A percentile compares a stretch with the other conserved stretches of the same genome.
phyloP scores from a whole-genome alignment of 371 early-diverging fungal species.

The Apophysomyces elegans region DNA sequence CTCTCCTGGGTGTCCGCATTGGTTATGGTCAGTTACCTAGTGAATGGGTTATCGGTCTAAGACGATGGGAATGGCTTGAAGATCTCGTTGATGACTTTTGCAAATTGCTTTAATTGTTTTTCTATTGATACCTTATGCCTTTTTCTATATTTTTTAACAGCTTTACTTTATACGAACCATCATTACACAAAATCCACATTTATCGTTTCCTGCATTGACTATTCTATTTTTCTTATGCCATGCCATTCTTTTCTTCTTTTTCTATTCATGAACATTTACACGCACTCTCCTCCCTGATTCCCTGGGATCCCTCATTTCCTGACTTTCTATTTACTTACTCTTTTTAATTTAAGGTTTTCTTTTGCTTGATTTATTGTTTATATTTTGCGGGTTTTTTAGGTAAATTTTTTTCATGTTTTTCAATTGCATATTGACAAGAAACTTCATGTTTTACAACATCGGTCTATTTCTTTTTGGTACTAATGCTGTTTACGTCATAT shows the following conservation, averaged over 20 bases:
- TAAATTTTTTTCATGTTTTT: neutral
- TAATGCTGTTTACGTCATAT: too few relatives aligned
- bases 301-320: too few relatives aligned
- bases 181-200: neutral
- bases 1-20: slow-evolving; percentile 63
- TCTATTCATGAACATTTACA: neutral
- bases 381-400: neutral
- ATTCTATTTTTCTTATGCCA: neutral
- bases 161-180: neutral
- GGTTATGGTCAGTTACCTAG: slow-evolving; percentile 56
- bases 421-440: too few relatives aligned
- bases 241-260: neutral
- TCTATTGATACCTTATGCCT: slow-evolving; percentile 3
- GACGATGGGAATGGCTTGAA: slow-evolving; percentile 58
- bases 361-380: slow-evolving; percentile 11
- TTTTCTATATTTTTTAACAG: neutral
- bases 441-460: too few relatives aligned
- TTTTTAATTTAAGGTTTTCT: slow-evolving; percentile 1
- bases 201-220: neutral
- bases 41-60: slow-evolving; percentile 60
- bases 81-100: slow-evolving; percentile 53
- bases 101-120: slow-evolving; percentile 31
- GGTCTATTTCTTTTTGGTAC: too few relatives aligned
- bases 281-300: neutral
- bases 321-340: too few relatives aligned